Conservation (phyloP, 768 basidiomycete genomes). For the Trametes villosa region DNA sequence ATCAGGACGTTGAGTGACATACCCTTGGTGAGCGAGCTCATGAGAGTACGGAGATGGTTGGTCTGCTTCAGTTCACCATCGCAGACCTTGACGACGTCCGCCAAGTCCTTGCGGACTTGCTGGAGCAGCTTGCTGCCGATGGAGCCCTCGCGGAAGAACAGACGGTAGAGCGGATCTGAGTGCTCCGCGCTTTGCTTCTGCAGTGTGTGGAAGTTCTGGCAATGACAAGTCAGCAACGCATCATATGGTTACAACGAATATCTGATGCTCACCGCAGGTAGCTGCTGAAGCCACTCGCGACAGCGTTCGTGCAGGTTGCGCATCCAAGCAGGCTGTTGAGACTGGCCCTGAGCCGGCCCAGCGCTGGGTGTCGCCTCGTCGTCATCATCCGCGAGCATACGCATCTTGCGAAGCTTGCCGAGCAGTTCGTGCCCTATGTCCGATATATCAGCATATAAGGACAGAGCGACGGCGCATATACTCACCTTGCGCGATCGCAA, state of each 20-base stretch:
- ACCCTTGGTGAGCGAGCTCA: constrained; percentile 93
- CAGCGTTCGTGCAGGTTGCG: constrained; percentile 79
- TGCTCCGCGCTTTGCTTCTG: constrained; percentile 69
- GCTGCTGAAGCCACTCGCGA: constrained; percentile 75
- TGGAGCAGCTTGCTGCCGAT: constrained; percentile 81
- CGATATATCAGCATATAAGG: constrained; percentile 2
- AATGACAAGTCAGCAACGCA: not conserved
- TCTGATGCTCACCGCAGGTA: constrained; percentile 68
- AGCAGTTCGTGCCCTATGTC: constrained; percentile 78
- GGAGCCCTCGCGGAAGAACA: constrained; percentile 86
- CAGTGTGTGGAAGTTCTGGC: constrained; percentile 65
- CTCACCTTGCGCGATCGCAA: constrained; percentile 88
- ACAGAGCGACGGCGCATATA: not conserved
- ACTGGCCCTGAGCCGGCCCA: constrained; percentile 65
- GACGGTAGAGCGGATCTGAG: constrained; percentile 83
- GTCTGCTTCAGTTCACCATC: constrained; percentile 91
- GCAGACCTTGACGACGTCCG: constrained; percentile 82
- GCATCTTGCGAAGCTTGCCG: constrained; percentile 90
- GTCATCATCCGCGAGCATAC: constrained; percentile 85
- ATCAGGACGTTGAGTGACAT: constrained; percentile 21
- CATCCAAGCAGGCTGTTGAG: constrained; percentile 96
- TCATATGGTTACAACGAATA: not conserved
- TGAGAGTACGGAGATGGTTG: constrained; percentile 89
- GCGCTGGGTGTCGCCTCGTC: constrained; percentile 51
- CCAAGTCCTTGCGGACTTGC: constrained; percentile 80